These are phyloP conservation scores for Euptelea pleiosperma DNA, from an alignment of 164 flowering plant genomes.

Conservation along the genomic window DNA sequence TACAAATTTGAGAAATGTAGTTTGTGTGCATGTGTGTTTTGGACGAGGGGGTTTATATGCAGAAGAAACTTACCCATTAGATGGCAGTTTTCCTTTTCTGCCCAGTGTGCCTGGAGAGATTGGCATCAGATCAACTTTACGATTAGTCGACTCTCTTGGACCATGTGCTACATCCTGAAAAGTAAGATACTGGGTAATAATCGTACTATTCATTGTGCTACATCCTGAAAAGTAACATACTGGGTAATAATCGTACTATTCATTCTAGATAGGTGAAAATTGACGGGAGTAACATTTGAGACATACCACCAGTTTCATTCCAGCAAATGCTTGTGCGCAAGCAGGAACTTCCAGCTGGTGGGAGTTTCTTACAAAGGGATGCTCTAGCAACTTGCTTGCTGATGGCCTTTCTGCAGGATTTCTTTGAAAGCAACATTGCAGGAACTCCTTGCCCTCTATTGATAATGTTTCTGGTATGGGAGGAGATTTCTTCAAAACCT, in stretches of 20 bases:
- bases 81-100: slow-evolving; percentile 11
- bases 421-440: slow-evolving; percentile 70
- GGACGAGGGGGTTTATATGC: neutral
- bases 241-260: neutral
- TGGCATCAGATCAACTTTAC: slow-evolving; percentile 17
- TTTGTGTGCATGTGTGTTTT: neutral
- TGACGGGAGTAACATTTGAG: neutral
- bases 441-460: slow-evolving; percentile 73
- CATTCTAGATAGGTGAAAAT: neutral
- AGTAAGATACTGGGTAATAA: neutral
- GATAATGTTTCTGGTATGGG: slow-evolving; percentile 77
- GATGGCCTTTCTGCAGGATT: slow-evolving; percentile 88
- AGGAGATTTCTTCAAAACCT: slow-evolving; percentile 70
- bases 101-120: slow-evolving; percentile 12
- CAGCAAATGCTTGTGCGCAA: slow-evolving; percentile 20
- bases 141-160: slow-evolving; percentile 17
- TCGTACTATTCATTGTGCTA: too few relatives aligned
- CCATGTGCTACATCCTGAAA: slow-evolving; percentile 22
- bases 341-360: slow-evolving; percentile 31
- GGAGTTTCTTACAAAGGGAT: slow-evolving; percentile 55
- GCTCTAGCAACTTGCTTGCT: slow-evolving; percentile 64
- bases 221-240: slow-evolving; percentile 20
- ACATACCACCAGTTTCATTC: slow-evolving; percentile 24
- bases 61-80: slow-evolving; percentile 15
- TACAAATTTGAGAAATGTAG: neutral